A percentile compares a stretch with the other conserved stretches of the same genome.
Evolutionary conservation across 768 basidiomycete genomes (phyloP).

Genomic region (Russula abietina): DNA sequence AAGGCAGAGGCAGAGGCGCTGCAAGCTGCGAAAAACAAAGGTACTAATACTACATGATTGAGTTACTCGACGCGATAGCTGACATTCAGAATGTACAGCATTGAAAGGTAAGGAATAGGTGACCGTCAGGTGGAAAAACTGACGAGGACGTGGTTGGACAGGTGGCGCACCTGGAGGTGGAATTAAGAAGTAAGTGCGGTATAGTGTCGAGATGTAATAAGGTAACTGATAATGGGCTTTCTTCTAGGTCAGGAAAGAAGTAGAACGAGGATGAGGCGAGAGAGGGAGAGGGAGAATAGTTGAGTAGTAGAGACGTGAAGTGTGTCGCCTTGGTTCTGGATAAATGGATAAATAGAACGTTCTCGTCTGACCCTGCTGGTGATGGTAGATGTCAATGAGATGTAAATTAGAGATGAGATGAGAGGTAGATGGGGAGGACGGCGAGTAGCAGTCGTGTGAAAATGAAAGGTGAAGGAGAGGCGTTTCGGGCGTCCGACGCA

Average conservation of each 20-base stretch:
- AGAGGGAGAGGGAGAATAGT: not conserved
- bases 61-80: not conserved
- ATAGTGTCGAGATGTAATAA: not conserved
- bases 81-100: constrained; percentile 34
- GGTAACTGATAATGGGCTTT: not conserved
- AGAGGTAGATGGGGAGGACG: no score
- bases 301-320: not conserved
- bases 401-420: no score
- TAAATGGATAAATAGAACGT: no score
- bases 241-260: constrained; percentile 68
- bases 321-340: no score
- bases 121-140: constrained; percentile 9
- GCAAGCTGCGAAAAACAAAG: constrained; percentile 69
- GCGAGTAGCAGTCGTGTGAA: not conserved
- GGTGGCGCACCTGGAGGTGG: constrained; percentile 68
- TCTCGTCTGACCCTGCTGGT: no score
- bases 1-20: constrained; percentile 68
- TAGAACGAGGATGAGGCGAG: constrained; percentile 29
- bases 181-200: constrained; percentile 72
- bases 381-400: no score
- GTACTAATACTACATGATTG: constrained; percentile 35
- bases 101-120: constrained; percentile 41
- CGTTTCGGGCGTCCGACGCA: not conserved
- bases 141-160: constrained; percentile 28
- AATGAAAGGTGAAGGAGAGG: not conserved